Evolutionary conservation across 78 protist species (phyloP), one percentile per base, ranked within the genome.

Genomic region (Dictyostelium firmibasis): DNA sequence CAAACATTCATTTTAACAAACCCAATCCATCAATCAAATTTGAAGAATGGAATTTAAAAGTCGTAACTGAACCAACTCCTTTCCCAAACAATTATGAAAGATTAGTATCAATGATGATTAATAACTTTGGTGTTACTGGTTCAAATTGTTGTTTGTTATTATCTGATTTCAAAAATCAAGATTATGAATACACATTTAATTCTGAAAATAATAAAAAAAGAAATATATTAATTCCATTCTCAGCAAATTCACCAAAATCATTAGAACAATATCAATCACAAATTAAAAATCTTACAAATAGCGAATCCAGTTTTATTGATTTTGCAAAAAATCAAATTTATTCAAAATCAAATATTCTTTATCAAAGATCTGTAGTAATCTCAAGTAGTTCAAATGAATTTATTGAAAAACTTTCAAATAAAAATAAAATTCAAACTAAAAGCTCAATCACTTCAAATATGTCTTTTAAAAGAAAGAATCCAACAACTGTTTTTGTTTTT

Each of bases 1-100:
- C 96, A 77, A 83, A 47, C 38, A 83, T 86, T 60, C 76, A 94
- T 77, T 94, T 82, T 35, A 43, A 94, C 2, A 35, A 13, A 5
- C 93, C 96, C 10, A 93, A 93, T 81, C 96, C 96, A 35, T n/a
- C n/a, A n/a, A n/a, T n/a, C n/a, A n/a, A n/a, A n/a, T n/a, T n/a
- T n/a, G n/a, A n/a, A n/a, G n/a, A n/a, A n/a, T n/a, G n/a, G n/a
- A n/a, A n/a, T n/a, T n/a, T n/a, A n/a, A n/a, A n/a, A n/a, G n/a
- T n/a, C n/a, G n/a, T n/a, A n/a, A n/a, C n/a, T n/a, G n/a, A n/a
- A n/a, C n/a, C n/a, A n/a, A n/a, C n/a, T n/a, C 20, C 93, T 29
- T 88, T 88, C 16, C 77, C 81, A n/a, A 29, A 20, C 9, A 75
- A 79, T 23, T 16, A 50, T 50, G n/a, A 50, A 16, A 77, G 29